Evolutionary conservation across 2,329 filamentous ascomycete species (phyloP), one percentile per base, ranked within the genome.

Genomic region (Alternaria arborescens): DNA sequence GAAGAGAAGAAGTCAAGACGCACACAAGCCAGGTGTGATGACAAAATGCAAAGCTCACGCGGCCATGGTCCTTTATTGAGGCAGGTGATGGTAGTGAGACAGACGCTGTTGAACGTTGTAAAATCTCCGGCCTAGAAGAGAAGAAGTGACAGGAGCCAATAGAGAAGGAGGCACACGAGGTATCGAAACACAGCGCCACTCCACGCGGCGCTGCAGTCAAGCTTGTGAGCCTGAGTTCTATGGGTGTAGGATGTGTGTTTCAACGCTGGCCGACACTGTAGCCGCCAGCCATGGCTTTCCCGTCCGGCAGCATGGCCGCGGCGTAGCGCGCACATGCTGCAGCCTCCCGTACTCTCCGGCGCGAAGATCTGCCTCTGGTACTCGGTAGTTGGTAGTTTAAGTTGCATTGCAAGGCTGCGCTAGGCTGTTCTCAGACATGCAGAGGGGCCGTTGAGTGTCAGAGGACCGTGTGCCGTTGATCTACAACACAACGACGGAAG

Each of bases 121-220:
- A 64, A 55, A 57, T 67, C 52, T 55, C 61, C 58, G 66, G 58
- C 64, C 62, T 60, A 68, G 65, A 71, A 58, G 60, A 58, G 60
- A 62, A 68, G 72, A 70, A 69, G 54, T 51, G 54, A 71, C 68
- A 57, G 61, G 61, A 75, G 67, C 76, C 76, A 78, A 78, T 78
- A 60, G 68, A 74, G 67, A 65, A 52, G 44, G 55, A 55, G 60
- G 64, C 60, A 57, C 55, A 55, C 55, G 47, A 63, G 61, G 64
- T 58, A 60, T 71, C 75, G 74, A 78, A 78, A 78, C 76, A 62
- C 66, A 67, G 69, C 70, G 71, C 74, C 70, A 76, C 71, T 62
- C 61, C 69, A 71, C 66, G 65, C 65, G 66, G 71, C 61, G 64
- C 61, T 61, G 67, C 67, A 74, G 61, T 73, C 61, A 76, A 73